phyloP scores from a whole-genome alignment of 2,329 filamentous ascomycete genomes.

The Aspergillus pseudonomiae region DNA sequence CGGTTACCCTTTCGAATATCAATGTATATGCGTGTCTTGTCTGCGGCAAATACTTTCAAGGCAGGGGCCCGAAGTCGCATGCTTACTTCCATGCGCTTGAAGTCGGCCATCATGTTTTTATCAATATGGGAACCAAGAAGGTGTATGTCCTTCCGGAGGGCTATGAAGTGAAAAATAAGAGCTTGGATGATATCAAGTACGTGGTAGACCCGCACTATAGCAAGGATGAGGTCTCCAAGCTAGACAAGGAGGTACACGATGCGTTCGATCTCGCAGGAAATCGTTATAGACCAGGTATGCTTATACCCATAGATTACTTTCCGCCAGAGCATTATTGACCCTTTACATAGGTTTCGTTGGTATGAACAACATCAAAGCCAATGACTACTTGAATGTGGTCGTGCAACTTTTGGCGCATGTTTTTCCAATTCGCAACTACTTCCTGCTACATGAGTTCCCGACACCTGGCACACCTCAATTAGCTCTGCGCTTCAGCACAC shows the following conservation, averaged over 20 bases:
- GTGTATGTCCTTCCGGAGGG: conserved; percentile 75
- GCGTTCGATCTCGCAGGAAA: conserved; percentile 80
- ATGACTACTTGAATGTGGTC: conserved; percentile 96
- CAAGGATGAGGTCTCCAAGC: conserved; percentile 74
- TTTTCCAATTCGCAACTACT: conserved; percentile 82
- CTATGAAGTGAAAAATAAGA: conserved; percentile 93
- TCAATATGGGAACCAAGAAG: conserved; percentile 76
- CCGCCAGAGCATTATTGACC: neutral
- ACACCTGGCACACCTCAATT: conserved; percentile 70
- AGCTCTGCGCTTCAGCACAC: conserved; percentile 81
- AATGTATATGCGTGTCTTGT: conserved; percentile 98
- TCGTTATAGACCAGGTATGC: conserved; percentile 75
- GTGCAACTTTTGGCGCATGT: conserved; percentile 92
- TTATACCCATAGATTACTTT: neutral
- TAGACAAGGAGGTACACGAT: conserved; percentile 66
- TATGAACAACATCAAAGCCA: conserved; percentile 99
- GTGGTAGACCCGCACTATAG: conserved; percentile 89
- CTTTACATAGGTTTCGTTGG: conserved; percentile 73
- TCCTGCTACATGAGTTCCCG: conserved; percentile 82
- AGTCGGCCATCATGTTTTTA: conserved; percentile 93
- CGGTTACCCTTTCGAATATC: conserved; percentile 92
- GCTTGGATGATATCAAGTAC: conserved; percentile 96
- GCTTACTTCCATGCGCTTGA: conserved; percentile 98
- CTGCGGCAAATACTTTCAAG: conserved; percentile 97
- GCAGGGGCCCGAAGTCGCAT: conserved; percentile 88